Percentiles rank a stretch among this genome's conserved stretches.
phyloP scores from a whole-genome alignment of 495 filamentous ascomycete genomes.

The Xylaria intraflava region DNA sequence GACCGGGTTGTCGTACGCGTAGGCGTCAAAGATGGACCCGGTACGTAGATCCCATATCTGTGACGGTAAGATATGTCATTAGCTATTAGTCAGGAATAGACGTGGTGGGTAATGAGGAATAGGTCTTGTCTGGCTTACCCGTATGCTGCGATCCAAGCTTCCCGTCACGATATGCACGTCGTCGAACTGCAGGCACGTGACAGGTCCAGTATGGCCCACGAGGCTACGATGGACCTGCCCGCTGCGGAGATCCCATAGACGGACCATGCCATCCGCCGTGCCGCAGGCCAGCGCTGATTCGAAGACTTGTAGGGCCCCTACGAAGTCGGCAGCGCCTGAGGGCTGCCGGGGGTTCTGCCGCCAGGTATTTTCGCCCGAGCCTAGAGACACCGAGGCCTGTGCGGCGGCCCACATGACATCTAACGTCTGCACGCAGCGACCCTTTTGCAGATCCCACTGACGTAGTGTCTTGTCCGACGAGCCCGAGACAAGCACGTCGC shows the following conservation, averaged over 20 bases:
- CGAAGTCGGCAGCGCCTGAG: constrained; percentile 72
- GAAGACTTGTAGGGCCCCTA: constrained; percentile 92
- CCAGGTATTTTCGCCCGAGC: constrained; percentile 50
- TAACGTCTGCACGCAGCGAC: constrained; percentile 92
- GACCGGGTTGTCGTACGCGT: constrained; percentile 86
- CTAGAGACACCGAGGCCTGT: constrained; percentile 68
- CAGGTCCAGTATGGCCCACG: constrained; percentile 92
- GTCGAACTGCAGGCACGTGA: constrained; percentile 94
- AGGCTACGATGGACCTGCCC: constrained; percentile 94
- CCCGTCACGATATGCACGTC: constrained; percentile 93
- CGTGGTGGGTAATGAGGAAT: not conserved
- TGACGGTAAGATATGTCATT: constrained; percentile 5
- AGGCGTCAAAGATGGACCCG: constrained; percentile 92
- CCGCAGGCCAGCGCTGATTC: constrained; percentile 96
- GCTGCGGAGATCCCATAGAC: constrained; percentile 93
- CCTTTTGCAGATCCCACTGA: constrained; percentile 95
- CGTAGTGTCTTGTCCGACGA: constrained; percentile 95
- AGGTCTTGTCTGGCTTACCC: constrained; percentile 54
- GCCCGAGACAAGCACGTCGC: constrained; percentile 85
- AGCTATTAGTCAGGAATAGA: constrained; percentile 10
- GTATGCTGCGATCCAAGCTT: constrained; percentile 85
- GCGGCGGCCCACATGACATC: constrained; percentile 99
- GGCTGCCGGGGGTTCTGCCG: constrained; percentile 50
- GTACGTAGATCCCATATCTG: constrained; percentile 99
- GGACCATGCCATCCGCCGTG: constrained; percentile 95